phyloP scores from a whole-genome alignment of 805 yeast species.

The Cyberlindnera mrakii region DNA sequence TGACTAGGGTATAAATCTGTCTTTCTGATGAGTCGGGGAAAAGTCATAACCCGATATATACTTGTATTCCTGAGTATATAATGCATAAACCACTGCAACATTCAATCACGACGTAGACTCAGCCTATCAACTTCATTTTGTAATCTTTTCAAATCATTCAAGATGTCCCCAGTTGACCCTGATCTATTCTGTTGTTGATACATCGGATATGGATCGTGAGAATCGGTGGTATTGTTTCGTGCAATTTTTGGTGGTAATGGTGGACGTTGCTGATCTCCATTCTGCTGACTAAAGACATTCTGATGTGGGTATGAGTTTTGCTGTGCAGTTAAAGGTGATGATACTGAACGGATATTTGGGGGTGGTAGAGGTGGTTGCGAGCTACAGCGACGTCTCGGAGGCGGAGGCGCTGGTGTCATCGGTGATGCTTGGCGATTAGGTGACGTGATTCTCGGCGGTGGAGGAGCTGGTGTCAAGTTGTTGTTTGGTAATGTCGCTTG shows the following conservation, averaged over 20 bases:
- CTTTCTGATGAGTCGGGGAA: neutral
- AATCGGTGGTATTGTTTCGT: neutral
- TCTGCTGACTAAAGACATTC: neutral
- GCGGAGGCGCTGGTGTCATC: constrained; percentile 27
- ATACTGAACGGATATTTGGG: constrained; percentile 7
- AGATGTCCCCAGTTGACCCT: constrained; percentile 36
- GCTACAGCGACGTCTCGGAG: constrained; percentile 35
- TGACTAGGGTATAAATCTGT: neutral
- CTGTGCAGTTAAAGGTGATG: constrained; percentile 6
- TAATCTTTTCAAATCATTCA: constrained; percentile 59
- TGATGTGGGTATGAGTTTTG: neutral
- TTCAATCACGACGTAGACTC: constrained; percentile 8
- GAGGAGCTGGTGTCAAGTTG: neutral
- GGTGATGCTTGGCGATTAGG: neutral
- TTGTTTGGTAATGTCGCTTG: constrained; percentile 12
- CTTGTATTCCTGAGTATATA: too few relatives aligned
- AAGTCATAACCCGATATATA: too few relatives aligned
- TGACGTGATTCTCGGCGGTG: constrained; percentile 2
- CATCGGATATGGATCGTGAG: constrained; percentile 15
- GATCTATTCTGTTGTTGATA: constrained; percentile 6
- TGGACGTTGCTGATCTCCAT: constrained; percentile 4
- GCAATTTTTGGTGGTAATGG: constrained; percentile 20
- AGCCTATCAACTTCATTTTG: constrained; percentile 66
- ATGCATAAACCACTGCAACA: too few relatives aligned
- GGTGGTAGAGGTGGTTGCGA: constrained; percentile 23